Evolutionary conservation across 169 alveolate species (phyloP).

Genomic region (Babesia bigemina): DNA sequence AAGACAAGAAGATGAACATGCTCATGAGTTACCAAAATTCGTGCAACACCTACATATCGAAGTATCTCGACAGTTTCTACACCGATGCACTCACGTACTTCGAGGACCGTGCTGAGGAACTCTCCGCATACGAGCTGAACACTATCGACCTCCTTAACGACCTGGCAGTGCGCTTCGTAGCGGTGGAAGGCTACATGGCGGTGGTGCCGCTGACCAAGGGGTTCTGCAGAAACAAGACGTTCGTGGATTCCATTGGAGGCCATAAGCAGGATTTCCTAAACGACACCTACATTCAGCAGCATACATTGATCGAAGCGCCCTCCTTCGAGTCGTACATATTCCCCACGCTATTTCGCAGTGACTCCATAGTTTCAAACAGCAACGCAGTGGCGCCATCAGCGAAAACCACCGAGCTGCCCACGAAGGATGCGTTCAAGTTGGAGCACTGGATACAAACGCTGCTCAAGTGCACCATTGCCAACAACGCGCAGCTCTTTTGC

Average conservation of each 20-base stretch:
- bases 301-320: not conserved
- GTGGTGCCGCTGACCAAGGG: conserved; percentile 49
- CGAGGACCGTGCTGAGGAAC: conserved; percentile 18
- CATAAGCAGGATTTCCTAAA: not conserved
- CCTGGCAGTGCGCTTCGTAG: conserved; percentile 54
- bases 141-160: conserved; percentile 40
- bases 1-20: conserved; percentile 26
- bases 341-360: not conserved
- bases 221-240: not conserved
- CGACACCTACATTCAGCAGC: not conserved
- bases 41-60: conserved; percentile 44
- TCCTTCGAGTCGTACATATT: conserved; percentile 10
- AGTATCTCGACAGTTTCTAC: conserved; percentile 44
- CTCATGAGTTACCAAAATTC: conserved; percentile 26
- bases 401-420: not conserved
- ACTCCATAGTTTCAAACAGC: not conserved
- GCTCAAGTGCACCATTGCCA: conserved; percentile 42
- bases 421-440: conserved; percentile 10
- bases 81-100: conserved; percentile 42
- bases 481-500: conserved; percentile 53
- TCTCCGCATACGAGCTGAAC: conserved; percentile 31
- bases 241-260: conserved; percentile 4
- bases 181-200: conserved; percentile 40
- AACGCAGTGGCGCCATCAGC: not conserved
- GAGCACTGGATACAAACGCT: conserved; percentile 50